Conservation (phyloP, 192 early-diverging fungal genomes). For the Coemansia reversa region DNA sequence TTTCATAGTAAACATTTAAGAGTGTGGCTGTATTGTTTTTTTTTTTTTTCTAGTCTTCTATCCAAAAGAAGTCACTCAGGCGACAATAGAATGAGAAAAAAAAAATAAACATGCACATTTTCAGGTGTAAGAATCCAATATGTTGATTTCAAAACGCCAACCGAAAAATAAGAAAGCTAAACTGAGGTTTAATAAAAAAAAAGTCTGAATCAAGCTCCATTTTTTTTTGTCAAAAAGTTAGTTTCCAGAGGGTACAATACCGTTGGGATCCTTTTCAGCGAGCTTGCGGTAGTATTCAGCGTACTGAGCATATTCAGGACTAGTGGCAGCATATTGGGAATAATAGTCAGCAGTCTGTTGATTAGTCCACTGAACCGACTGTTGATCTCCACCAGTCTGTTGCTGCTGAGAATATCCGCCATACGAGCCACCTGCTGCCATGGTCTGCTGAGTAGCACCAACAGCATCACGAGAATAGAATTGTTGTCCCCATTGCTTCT, state of each 20-base stretch:
- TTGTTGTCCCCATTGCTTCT: slow-evolving; percentile 21
- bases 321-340: slow-evolving; percentile 42
- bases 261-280: slow-evolving; percentile 50
- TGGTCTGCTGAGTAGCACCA: slow-evolving; percentile 21
- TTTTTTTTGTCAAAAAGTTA: not conserved
- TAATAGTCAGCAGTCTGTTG: slow-evolving; percentile 53
- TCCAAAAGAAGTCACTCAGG: not conserved
- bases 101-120: not conserved
- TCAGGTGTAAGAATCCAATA: no score
- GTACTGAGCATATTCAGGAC: slow-evolving; percentile 53
- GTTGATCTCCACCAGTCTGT: slow-evolving; percentile 20
- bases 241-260: slow-evolving; percentile 45
- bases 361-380: slow-evolving; percentile 49
- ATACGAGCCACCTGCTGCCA: no score
- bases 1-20: no score
- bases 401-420: slow-evolving; percentile 10
- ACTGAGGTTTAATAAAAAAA: slow-evolving; percentile 2
- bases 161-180: not conserved
- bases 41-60: not conserved
- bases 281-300: slow-evolving; percentile 52
- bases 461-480: slow-evolving; percentile 7
- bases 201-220: not conserved
- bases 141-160: slow-evolving; percentile 2
- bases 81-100: not conserved
- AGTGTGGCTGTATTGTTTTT: not conserved